phyloP scores from a whole-genome alignment of 495 filamentous ascomycete species.

The Aspergillus cavernicola region DNA sequence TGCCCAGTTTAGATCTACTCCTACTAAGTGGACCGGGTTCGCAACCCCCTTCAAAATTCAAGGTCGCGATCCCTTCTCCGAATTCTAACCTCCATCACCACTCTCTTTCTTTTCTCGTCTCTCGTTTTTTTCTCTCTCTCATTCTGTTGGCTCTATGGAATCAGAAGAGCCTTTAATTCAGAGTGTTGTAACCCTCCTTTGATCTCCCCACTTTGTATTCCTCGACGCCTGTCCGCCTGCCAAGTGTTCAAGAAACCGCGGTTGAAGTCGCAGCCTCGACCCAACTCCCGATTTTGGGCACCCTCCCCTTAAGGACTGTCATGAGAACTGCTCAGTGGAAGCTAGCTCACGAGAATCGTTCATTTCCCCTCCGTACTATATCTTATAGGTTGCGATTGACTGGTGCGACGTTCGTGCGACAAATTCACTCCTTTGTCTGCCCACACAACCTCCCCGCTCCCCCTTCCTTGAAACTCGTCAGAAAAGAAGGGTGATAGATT shows the following conservation, averaged over 20 bases:
- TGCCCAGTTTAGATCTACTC: background rate
- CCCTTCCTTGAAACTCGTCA: constrained; percentile 7
- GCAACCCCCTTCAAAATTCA: constrained; percentile 2
- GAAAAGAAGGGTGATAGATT: background rate
- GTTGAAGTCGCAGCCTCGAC: constrained; percentile 6
- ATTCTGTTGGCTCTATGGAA: background rate
- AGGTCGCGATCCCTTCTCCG: constrained; percentile 17
- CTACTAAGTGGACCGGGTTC: background rate
- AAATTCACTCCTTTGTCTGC: constrained; percentile 15
- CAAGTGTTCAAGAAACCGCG: constrained; percentile 10
- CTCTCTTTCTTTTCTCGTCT: constrained; percentile 3
- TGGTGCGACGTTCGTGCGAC: constrained; percentile 14
- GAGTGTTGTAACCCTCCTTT: constrained; percentile 9
- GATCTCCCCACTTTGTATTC: background rate
- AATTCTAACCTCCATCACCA: background rate
- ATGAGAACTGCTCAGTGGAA: constrained; percentile 14
- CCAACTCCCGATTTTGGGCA: constrained; percentile 12
- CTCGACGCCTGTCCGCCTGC: constrained; percentile 10
- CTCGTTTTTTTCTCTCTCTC: constrained; percentile 4
- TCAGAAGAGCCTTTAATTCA: background rate
- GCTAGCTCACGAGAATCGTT: constrained; percentile 14
- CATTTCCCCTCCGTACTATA: constrained; percentile 7
- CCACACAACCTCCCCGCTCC: constrained; percentile 2
- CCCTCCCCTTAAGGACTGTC: constrained; percentile 12
- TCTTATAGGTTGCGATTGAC: constrained; percentile 2